A percentile compares a stretch with the other conserved stretches of the same genome.
Evolutionary conservation across 2,329 filamentous ascomycete genomes (phyloP).

Genomic region (Nannizzia gypsea): DNA sequence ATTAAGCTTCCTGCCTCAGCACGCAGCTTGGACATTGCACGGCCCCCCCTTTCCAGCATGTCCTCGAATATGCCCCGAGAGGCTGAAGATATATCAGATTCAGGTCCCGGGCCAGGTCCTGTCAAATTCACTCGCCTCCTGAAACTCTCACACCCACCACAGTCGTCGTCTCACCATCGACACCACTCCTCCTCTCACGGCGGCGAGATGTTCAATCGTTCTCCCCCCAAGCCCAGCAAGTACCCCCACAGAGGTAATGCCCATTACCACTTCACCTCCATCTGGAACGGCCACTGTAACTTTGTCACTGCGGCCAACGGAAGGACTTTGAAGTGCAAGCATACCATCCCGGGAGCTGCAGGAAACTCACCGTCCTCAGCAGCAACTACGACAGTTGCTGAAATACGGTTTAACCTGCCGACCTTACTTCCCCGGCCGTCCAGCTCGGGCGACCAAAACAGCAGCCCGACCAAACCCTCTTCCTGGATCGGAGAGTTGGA

Average conservation of each 20-base stretch:
- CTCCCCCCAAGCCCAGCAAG: conserved; percentile 3
- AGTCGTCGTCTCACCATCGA: not conserved
- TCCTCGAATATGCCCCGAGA: not conserved
- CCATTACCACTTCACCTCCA: conserved; percentile 65
- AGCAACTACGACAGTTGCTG: conserved; percentile 52
- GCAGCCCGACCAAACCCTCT: conserved; percentile 1
- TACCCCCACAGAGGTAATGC: conserved; percentile 19
- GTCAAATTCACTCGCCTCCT: conserved; percentile 13
- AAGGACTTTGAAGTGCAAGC: conserved; percentile 61
- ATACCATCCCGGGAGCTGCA: conserved; percentile 34
- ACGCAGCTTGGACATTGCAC: not conserved
- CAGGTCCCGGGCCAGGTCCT: not conserved
- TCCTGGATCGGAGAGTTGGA: conserved; percentile 33
- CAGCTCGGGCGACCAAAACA: conserved; percentile 2
- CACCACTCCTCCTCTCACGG: not conserved
- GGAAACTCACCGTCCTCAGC: not conserved
- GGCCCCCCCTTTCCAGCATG: not conserved
- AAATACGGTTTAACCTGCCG: conserved; percentile 82
- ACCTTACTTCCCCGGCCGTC: conserved; percentile 31
- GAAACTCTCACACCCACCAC: conserved; percentile 9
- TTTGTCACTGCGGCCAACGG: conserved; percentile 70
- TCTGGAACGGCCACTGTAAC: conserved; percentile 78
- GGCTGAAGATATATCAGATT: not conserved
- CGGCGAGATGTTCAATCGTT: conserved; percentile 7
- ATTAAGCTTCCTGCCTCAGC: conserved; percentile 13